Evolutionary conservation across 2,329 filamentous ascomycete species (phyloP).

Genomic region (Ophiosphaerella korrae): DNA sequence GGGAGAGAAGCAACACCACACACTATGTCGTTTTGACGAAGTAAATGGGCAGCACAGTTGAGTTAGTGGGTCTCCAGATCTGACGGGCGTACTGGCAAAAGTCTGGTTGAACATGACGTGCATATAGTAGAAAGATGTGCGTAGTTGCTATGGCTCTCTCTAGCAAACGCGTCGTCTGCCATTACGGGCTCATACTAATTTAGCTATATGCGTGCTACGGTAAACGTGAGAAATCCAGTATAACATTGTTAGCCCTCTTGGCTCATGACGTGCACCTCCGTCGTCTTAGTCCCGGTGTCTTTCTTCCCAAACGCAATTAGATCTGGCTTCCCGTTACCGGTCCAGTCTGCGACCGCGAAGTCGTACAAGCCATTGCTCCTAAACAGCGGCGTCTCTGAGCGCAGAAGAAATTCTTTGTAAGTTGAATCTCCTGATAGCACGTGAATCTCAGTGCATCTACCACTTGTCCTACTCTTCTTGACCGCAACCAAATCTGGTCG

Average conservation of each 20-base stretch:
- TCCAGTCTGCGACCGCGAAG: constrained; percentile 5
- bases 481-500: constrained; percentile 1
- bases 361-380: not conserved
- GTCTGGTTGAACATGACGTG: no score
- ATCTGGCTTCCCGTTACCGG: constrained; percentile 1
- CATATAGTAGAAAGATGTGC: no score
- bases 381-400: not conserved
- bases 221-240: not conserved
- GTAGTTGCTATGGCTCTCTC: no score
- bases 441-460: not conserved
- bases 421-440: constrained; percentile 1
- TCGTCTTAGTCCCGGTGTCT: not conserved
- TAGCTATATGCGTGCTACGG: no score
- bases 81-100: no score
- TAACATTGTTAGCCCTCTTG: constrained; percentile 1
- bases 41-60: no score
- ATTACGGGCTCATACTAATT: no score
- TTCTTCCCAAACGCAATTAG: constrained; percentile 4
- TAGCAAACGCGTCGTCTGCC: no score
- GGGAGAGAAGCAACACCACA: no score
- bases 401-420: constrained; percentile 1
- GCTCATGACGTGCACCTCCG: constrained; percentile 7
- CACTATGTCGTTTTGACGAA: no score
- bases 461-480: constrained; percentile 1
- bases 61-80: no score